Evolutionary conservation across 1,284 basidiomycete genomes (phyloP).

Genomic region (Tranzscheliella williamsii): DNA sequence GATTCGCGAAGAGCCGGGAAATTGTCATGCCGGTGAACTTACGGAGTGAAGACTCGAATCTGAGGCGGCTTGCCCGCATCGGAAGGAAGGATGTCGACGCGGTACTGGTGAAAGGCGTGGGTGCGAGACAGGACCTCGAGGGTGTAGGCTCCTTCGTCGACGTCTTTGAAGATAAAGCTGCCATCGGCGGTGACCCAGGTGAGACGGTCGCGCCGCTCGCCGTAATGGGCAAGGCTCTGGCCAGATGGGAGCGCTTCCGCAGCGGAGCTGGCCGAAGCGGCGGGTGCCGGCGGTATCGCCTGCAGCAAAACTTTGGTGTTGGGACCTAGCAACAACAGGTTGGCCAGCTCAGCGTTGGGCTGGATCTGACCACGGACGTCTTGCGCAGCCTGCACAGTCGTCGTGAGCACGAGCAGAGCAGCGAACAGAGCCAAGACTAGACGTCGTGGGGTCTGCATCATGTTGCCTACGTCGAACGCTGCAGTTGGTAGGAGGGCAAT

Average conservation of each 20-base stretch:
- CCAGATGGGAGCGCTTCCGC: too few species aligned
- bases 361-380: conserved; percentile 43
- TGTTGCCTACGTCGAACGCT: too few species aligned
- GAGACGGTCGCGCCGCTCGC: conserved; percentile 20
- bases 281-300: conserved; percentile 11
- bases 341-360: conserved; percentile 26
- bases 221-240: conserved; percentile 8
- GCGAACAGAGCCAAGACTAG: too few species aligned
- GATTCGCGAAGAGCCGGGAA: too few species aligned
- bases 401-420: neutral
- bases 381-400: conserved; percentile 2
- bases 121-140: conserved; percentile 27
- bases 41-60: conserved; percentile 35
- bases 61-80: conserved; percentile 18
- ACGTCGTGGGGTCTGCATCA: too few species aligned
- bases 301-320: conserved; percentile 23
- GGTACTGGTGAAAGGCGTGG: conserved; percentile 33
- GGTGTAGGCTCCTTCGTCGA: conserved; percentile 34
- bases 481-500: too few species aligned
- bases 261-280: neutral
- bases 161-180: conserved; percentile 38
- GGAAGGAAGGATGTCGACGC: conserved; percentile 26
- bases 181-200: conserved; percentile 34
- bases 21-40: too few species aligned
- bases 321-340: conserved; percentile 31